Evolutionary conservation across 495 filamentous ascomycete species (phyloP).

Genomic region (Podospora sp.): DNA sequence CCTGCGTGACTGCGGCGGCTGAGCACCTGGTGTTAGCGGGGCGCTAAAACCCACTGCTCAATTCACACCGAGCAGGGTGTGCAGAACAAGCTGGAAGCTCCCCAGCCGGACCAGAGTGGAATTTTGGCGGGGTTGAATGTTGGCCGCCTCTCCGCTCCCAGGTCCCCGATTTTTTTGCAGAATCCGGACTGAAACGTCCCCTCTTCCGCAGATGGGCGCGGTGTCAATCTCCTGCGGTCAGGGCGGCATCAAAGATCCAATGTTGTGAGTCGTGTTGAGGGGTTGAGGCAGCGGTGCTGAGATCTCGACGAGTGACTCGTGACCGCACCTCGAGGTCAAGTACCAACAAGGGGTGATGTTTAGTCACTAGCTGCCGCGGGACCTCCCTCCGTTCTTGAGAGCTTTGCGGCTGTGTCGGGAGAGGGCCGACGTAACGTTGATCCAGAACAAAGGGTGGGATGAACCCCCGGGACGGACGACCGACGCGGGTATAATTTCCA

Average conservation of each 20-base stretch:
- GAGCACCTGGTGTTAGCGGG: not conserved
- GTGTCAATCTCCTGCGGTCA: not conserved
- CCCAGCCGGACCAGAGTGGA: not conserved
- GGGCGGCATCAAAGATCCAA: not conserved
- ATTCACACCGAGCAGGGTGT: not conserved
- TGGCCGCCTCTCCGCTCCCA: not conserved
- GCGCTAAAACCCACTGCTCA: not conserved
- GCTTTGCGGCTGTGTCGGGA: conserved; percentile 8
- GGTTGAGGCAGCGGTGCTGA: not conserved
- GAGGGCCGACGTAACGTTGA: conserved; percentile 28
- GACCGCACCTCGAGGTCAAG: not conserved
- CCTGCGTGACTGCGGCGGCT: not conserved
- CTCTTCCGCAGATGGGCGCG: not conserved
- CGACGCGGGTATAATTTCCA: not conserved
- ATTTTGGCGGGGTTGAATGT: conserved; percentile 8
- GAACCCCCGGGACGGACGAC: not conserved
- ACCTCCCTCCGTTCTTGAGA: not conserved
- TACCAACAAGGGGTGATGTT: not conserved
- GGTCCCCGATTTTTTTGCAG: not conserved
- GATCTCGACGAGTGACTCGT: not conserved
- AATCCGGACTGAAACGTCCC: not conserved
- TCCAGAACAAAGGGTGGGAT: conserved; percentile 14
- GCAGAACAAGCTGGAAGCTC: not conserved
- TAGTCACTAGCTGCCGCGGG: not conserved
- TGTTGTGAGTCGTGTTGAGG: not conserved